phyloP scores from a whole-genome alignment of 306 rosid species.

The Quillaja saponaria region DNA sequence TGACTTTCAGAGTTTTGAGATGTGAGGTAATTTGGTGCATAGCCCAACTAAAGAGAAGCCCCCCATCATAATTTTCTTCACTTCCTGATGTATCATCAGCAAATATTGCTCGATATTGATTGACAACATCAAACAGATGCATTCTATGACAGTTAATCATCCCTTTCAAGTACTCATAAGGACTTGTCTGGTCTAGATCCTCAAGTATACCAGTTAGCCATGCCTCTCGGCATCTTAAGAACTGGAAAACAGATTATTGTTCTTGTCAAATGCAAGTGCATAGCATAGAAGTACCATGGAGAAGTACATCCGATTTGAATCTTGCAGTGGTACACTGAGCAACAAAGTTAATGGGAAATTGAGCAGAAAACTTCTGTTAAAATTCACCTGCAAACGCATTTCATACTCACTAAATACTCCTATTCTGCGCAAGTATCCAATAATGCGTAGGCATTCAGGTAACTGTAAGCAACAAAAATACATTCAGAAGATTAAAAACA shows the following conservation, averaged over 20 bases:
- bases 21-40: slow-evolving; percentile 94
- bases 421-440: slow-evolving; percentile 86
- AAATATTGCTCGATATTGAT: slow-evolving; percentile 97
- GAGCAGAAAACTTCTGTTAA: neutral
- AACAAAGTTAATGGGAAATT: slow-evolving; percentile 19
- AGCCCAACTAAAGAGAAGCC: slow-evolving; percentile 98
- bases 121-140: slow-evolving; percentile 98
- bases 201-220: slow-evolving; percentile 96
- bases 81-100: slow-evolving; percentile 96
- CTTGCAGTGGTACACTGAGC: slow-evolving; percentile 18
- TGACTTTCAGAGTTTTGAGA: slow-evolving; percentile 72
- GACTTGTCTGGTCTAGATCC: slow-evolving; percentile 86
- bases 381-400: slow-evolving; percentile 91
- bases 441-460: slow-evolving; percentile 94
- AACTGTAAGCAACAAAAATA: slow-evolving; percentile 53
- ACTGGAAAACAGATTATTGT: slow-evolving; percentile 48
- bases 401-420: slow-evolving; percentile 95
- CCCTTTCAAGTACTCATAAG: slow-evolving; percentile 86
- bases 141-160: slow-evolving; percentile 89
- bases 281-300: neutral
- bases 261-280: slow-evolving; percentile 30
- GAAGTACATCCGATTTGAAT: slow-evolving; percentile 18
- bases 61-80: slow-evolving; percentile 95
- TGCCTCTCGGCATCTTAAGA: slow-evolving; percentile 94
- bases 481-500: slow-evolving; percentile 22